These are phyloP conservation scores for Solanum chacoense DNA, from an alignment of 305 asterid genomes.

Conservation along the genomic window DNA sequence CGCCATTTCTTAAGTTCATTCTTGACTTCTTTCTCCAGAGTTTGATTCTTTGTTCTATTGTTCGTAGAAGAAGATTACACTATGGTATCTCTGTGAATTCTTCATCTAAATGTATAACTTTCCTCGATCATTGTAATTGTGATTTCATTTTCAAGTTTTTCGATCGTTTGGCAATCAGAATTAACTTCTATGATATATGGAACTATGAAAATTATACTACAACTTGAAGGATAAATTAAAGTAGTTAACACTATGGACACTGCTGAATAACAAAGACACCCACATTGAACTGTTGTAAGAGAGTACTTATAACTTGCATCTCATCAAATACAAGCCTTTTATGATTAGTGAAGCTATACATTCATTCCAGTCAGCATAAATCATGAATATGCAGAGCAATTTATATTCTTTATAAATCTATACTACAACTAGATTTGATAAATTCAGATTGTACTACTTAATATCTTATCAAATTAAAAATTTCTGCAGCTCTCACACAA, in stretches of 20 bases:
- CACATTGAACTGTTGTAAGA: neutral
- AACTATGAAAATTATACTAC: neutral
- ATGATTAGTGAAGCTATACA: neutral
- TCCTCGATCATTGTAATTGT: neutral
- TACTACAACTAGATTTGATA: neutral
- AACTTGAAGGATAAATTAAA: neutral
- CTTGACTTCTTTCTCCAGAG: neutral
- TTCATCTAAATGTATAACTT: neutral
- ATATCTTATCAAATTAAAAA: neutral
- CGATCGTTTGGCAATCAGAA: neutral
- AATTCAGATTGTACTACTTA: neutral
- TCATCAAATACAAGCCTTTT: neutral
- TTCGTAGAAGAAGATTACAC: neutral
- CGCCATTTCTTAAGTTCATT: neutral
- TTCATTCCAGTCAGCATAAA: neutral
- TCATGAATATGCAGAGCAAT: neutral
- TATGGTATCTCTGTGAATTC: neutral
- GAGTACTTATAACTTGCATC: neutral
- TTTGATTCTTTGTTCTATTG: neutral
- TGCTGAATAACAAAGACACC: neutral
- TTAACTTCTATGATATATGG: neutral
- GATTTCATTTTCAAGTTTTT: neutral
- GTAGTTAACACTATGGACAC: neutral
- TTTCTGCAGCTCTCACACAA: conserved; percentile 5
- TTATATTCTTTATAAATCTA: neutral